Base-by-base conservation (phyloP, 2,329 filamentous ascomycete species). In the Microdochium paspali region DNA sequence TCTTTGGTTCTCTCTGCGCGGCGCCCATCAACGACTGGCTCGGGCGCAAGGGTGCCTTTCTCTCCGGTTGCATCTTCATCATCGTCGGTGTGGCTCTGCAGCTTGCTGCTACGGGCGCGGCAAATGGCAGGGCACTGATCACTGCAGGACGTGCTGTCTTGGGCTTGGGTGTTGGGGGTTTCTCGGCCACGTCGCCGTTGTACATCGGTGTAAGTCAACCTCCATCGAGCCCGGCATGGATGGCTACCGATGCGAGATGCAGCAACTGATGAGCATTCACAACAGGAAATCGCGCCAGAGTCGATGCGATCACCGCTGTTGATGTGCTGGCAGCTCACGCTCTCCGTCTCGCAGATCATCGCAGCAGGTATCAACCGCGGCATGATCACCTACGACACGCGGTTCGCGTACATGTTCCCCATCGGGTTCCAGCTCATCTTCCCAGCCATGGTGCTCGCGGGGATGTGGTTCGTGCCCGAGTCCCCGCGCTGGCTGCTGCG, bases 401-500 rank as follows among this genome's bases (percentile, higher is more conserved):
- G 55, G 1, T 59, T 63, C 47, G 60, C 63, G 3, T 65, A 62
- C 46, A 56, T 57, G 12, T 58, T 65, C 46, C 61, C 62, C n/a
- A 63, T 61, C 45, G 61, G 56, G 2, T 51, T 39, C 45, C 45
- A 40, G 45, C 20, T 46, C 24, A 3, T 54, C n/a, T 47, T 56
- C 18, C 54, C 54, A 20, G 20, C 45, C 23, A 20, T 54, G n/a
- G 50, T 56, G 30, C 21, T 56, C 25, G 10, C 47, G 7, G 35
- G 28, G 1, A 26, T 55, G 9, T 50, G 45, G 28, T 50, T 50
- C 45, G 47, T 56, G 10, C 54, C 54, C 24, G 54, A 56, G 47
- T 69, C 66, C n/a, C 69, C 69, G 18, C 61, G 68, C 35, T 70
- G 67, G 67, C 62, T 70, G 9, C 52, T 73, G 18, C 62, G 67